Conservation (phyloP, 306 rosid genomes). For the Cicer pinnatifidum region DNA sequence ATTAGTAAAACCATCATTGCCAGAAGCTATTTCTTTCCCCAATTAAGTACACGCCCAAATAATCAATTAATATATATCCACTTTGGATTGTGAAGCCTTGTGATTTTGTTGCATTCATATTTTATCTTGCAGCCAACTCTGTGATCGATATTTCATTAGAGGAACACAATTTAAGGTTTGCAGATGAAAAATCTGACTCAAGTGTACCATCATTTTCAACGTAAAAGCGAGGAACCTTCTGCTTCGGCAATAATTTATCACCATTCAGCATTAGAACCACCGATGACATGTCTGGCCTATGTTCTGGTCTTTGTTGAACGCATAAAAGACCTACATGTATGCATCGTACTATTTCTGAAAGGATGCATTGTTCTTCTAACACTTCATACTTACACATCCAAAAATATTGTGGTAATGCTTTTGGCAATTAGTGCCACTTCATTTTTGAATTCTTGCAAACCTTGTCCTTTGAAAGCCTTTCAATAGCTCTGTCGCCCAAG, state of each 20-base stretch:
- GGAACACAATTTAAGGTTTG: neutral
- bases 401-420: neutral
- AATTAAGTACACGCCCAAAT: too few relatives aligned
- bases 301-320: too few relatives aligned
- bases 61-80: too few relatives aligned
- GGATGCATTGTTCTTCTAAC: neutral
- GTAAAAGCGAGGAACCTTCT: neutral
- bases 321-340: too few relatives aligned
- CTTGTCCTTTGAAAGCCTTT: neutral
- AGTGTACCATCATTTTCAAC: neutral
- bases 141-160: neutral
- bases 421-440: neutral
- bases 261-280: neutral
- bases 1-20: too few relatives aligned
- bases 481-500: too few relatives aligned
- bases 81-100: neutral
- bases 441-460: neutral
- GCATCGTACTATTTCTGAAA: neutral
- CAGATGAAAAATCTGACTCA: neutral
- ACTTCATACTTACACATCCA: neutral
- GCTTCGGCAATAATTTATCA: neutral
- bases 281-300: too few relatives aligned
- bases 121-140: neutral
- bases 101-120: neutral
- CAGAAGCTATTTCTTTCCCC: too few relatives aligned